Evolutionary conservation across 495 filamentous ascomycete genomes (phyloP), one percentile per base, ranked within the genome.

Genomic region (Penicillium robsamsonii): DNA sequence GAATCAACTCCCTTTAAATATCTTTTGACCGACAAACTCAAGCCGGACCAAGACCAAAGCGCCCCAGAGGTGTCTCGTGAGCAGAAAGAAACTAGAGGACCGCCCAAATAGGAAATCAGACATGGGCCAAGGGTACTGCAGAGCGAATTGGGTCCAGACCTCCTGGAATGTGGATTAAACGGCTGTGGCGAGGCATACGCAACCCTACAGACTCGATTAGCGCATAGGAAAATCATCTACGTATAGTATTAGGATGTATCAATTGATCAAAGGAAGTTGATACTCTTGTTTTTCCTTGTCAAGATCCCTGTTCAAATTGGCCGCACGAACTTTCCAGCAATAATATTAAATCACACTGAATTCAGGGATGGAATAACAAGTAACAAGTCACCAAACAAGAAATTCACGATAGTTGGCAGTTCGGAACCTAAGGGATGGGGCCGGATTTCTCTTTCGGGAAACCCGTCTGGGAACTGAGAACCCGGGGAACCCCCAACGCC

Each of bases 401-500:
- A 44, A 20, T 22, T n/a, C 41, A 46, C 51, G 51, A 54, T 54
- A 38, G 15, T 38, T 38, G 35, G 35, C 35, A n/a, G 29, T 18
- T 46, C 31, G 31, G 50, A 25, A 53, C 18, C 15, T 37, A n/a
- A 53, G 41, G 18, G 13, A 15, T n/a, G 51, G 25, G 25, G 7
- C 42, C 51, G 51, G 52, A 54, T 46, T 46, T 54, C 52, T 54
- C 12, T 4, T 35, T 54, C 25, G 22, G 52, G 52, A 37, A 54
- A 37, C 15, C 52, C 52, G 51, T 45, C 40, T 53, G 40, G 49
- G 49, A 24, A 9, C n/a, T 31, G 27, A n/a, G 22, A 51, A 44
- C 25, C 50, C 40, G 40, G 51, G 52, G 52, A 46, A 38, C 29
- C 17, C 25, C 25, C 25, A 45, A 54, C 52, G 52, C 52, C 52